Evolutionary conservation across 345 rosid genomes (phyloP).

Genomic region (Cochlearia excelsa): DNA sequence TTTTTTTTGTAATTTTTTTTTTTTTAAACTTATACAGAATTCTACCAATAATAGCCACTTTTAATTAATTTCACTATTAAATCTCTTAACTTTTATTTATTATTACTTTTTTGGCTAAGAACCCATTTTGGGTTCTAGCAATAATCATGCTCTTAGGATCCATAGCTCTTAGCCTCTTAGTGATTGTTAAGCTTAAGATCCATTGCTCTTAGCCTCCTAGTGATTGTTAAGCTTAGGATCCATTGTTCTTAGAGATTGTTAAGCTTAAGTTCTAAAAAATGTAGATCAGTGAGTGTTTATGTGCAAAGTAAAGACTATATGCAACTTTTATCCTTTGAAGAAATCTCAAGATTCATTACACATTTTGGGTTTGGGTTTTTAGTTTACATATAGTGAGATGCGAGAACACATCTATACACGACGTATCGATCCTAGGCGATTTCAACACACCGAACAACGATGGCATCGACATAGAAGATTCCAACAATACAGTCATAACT

Average conservation of each 20-base stretch:
- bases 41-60: no score
- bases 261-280: not conserved
- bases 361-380: conserved; percentile 29
- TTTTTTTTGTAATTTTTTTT: no score
- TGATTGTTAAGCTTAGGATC: not conserved
- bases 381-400: conserved; percentile 84
- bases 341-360: not conserved
- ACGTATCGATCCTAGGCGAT: conserved; percentile 74
- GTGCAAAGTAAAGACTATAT: not conserved
- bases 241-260: not conserved
- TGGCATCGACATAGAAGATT: conserved; percentile 87
- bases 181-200: no score
- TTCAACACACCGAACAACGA: conserved; percentile 90
- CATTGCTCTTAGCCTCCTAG: no score
- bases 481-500: conserved; percentile 68
- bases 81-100: no score
- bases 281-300: not conserved
- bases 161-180: not conserved
- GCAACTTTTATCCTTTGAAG: not conserved
- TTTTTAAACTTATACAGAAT: no score
- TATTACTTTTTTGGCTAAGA: no score
- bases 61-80: no score
- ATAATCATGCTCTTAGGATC: no score
- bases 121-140: no score
- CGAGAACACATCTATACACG: conserved; percentile 57